Conservation (phyloP, 441 rosid species). For the Corymbia calophylla region DNA sequence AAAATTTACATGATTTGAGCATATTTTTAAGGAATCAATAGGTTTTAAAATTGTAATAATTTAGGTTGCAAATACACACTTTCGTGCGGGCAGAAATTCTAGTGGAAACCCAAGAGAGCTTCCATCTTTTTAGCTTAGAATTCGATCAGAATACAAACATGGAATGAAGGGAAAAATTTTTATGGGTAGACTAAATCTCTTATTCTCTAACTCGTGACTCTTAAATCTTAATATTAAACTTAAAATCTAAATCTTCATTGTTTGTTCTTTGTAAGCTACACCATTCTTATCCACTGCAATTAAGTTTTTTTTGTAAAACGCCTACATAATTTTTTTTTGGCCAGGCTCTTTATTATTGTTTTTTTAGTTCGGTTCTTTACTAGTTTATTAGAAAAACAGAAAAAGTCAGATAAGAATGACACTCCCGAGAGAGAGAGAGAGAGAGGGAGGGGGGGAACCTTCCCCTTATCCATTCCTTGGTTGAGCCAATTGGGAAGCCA, state of each 20-base stretch:
- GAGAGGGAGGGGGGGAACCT: neutral
- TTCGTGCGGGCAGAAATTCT: neutral
- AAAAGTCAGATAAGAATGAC: neutral
- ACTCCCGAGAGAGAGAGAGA: neutral
- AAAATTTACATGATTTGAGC: neutral
- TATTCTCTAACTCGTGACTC: neutral
- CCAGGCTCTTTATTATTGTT: neutral
- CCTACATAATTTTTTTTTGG: neutral
- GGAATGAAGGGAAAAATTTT: neutral
- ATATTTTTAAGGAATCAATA: neutral
- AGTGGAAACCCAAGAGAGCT: neutral
- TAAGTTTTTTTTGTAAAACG: neutral
- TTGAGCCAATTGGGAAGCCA: neutral
- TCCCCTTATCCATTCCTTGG: neutral
- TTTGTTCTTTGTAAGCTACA: neutral
- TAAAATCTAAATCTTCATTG: neutral
- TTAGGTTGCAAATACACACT: neutral
- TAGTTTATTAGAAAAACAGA: too few species aligned
- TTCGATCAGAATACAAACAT: neutral
- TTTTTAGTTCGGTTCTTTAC: too few species aligned
- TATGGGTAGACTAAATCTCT: neutral
- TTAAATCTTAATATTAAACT: neutral
- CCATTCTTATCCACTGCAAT: neutral
- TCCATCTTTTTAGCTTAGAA: neutral
- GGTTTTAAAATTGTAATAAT: neutral